These are phyloP conservation scores for Carallia pectinifolia DNA, from an alignment of 345 rosid species.

Conservation along the genomic window DNA sequence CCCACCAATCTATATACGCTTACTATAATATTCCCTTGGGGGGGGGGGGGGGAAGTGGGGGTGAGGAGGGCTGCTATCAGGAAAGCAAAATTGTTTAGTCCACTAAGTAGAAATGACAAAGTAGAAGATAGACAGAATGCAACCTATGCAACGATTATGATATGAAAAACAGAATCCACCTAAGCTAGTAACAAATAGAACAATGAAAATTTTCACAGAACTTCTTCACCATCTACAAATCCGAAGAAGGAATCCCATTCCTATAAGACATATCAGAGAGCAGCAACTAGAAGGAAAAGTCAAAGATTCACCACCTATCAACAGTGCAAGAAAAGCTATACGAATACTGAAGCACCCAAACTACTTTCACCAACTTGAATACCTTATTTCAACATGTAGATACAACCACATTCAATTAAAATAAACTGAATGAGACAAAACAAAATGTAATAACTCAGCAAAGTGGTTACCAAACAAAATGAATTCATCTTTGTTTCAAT, in stretches of 20 bases:
- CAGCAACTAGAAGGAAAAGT: slow-evolving; percentile 5
- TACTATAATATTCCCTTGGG: neutral
- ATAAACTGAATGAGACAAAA: neutral
- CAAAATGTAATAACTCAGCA: neutral
- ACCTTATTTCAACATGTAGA: slow-evolving; percentile 14
- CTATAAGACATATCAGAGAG: neutral
- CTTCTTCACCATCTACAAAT: neutral
- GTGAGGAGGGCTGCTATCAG: neutral
- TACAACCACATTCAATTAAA: neutral
- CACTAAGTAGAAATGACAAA: neutral
- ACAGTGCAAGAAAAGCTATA: neutral
- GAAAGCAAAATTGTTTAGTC: neutral
- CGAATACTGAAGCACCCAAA: slow-evolving; percentile 3
- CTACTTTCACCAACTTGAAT: slow-evolving; percentile 25
- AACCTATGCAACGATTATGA: neutral
- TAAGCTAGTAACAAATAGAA: too few relatives aligned
- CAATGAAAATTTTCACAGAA: too few relatives aligned
- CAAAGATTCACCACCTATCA: slow-evolving; percentile 15
- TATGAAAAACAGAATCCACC: neutral
- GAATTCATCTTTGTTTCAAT: neutral
- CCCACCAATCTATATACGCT: slow-evolving; percentile 4
- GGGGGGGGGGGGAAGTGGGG: too few relatives aligned
- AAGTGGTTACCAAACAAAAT: neutral
- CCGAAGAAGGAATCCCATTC: neutral
- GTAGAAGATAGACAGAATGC: neutral